These are phyloP conservation scores for Termitomyces titanicus DNA, from an alignment of 768 basidiomycete species.

Conservation along the genomic window DNA sequence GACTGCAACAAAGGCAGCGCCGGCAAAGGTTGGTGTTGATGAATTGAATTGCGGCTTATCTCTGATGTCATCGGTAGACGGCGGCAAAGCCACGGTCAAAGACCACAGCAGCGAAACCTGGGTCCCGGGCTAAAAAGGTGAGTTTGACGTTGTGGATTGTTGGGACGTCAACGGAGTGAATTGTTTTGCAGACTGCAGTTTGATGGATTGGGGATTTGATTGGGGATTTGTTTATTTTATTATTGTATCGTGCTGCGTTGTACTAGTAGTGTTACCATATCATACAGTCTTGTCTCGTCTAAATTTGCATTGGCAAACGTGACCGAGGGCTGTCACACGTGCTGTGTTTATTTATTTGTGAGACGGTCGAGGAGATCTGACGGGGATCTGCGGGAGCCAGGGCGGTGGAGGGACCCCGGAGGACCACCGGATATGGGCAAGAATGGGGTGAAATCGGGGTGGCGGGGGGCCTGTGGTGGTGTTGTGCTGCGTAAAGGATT, in stretches of 20 bases:
- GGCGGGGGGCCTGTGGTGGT: constrained; percentile 3
- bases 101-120: constrained; percentile 19
- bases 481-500: constrained; percentile 16
- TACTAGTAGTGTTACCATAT: constrained; percentile 20
- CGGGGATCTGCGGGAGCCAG: constrained; percentile 23
- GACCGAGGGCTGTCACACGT: constrained; percentile 4
- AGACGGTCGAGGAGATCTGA: constrained; percentile 5
- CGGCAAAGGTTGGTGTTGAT: constrained; percentile 23
- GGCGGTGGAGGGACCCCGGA: constrained; percentile 19
- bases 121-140: constrained; percentile 29
- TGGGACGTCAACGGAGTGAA: not conserved
- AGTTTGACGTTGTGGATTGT: constrained; percentile 5
- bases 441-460: constrained; percentile 10
- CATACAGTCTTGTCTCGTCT: constrained; percentile 5
- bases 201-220: constrained; percentile 13
- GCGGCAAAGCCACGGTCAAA: constrained; percentile 29
- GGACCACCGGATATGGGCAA: not conserved
- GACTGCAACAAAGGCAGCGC: constrained; percentile 22
- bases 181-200: constrained; percentile 15
- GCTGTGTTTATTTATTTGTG: too few relatives aligned
- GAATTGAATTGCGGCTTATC: not conserved
- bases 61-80: constrained; percentile 18
- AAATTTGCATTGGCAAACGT: not conserved
- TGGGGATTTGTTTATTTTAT: constrained; percentile 16
- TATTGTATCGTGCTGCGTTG: constrained; percentile 17